These are phyloP conservation scores for Aspergillus pseudoterreus DNA, from an alignment of 2,329 filamentous ascomycete species.

Conservation along the genomic window DNA sequence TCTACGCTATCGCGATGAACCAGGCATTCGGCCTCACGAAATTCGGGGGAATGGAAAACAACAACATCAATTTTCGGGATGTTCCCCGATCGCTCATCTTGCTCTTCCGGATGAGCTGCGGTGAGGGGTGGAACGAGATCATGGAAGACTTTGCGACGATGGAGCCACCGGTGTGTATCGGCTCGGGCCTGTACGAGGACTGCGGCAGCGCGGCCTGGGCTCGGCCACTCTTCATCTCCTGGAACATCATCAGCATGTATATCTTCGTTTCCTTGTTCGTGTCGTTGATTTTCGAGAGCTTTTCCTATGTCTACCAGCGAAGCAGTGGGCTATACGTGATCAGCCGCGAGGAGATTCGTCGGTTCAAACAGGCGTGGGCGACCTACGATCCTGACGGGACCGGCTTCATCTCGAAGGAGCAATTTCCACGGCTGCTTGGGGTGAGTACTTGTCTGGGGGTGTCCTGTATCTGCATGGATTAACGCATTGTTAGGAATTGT, in stretches of 20 bases:
- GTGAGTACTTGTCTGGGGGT: slow-evolving; percentile 43
- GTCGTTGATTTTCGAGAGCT: slow-evolving; percentile 97
- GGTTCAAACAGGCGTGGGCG: slow-evolving; percentile 98
- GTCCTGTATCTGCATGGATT: neutral
- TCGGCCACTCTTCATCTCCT: slow-evolving; percentile 82
- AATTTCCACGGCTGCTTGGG: slow-evolving; percentile 81
- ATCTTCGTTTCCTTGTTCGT: slow-evolving; percentile 98
- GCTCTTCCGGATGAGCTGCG: slow-evolving; percentile 86
- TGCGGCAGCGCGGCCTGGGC: slow-evolving; percentile 91
- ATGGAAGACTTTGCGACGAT: slow-evolving; percentile 94
- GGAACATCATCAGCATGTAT: slow-evolving; percentile 99
- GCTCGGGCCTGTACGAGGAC: slow-evolving; percentile 79
- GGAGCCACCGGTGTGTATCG: slow-evolving; percentile 73
- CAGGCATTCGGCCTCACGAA: slow-evolving; percentile 94
- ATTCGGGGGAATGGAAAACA: slow-evolving; percentile 68
- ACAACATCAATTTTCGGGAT: slow-evolving; percentile 86
- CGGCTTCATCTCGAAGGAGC: slow-evolving; percentile 85
- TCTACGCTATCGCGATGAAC: slow-evolving; percentile 93
- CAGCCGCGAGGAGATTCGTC: slow-evolving; percentile 86
- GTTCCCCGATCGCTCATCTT: slow-evolving; percentile 92
- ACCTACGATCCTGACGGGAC: slow-evolving; percentile 88
- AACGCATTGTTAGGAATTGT: slow-evolving; percentile 60
- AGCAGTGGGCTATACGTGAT: slow-evolving; percentile 89
- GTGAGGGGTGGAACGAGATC: slow-evolving; percentile 92
- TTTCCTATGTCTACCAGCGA: slow-evolving; percentile 97